Evolutionary conservation across 805 yeast species (phyloP).

Genomic region (Suhomyces prunicola): DNA sequence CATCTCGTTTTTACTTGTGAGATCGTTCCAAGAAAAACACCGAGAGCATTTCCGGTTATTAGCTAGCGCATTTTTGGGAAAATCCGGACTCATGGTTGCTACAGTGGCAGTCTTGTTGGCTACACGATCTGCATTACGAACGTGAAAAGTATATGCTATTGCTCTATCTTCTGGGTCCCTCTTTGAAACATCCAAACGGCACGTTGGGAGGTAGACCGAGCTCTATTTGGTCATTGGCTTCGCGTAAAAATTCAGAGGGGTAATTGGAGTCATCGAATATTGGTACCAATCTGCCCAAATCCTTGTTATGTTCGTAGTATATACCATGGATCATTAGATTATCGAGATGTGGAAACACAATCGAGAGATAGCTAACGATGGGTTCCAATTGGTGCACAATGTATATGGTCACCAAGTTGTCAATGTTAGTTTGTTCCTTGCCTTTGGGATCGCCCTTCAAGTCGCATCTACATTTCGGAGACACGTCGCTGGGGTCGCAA

Average conservation of each 20-base stretch:
- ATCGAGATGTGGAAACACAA: conserved; percentile 23
- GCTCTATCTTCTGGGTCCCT: not conserved
- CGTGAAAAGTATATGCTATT: not conserved
- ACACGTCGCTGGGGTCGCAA: not conserved
- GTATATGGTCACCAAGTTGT: conserved; percentile 32
- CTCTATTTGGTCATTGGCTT: not conserved
- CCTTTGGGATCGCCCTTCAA: conserved; percentile 24
- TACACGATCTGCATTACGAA: conserved; percentile 2
- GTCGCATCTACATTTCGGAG: conserved; percentile 20
- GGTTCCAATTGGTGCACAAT: conserved; percentile 35
- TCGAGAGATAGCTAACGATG: conserved; percentile 22
- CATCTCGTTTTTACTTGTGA: not conserved
- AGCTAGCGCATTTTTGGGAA: not conserved
- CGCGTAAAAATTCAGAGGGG: conserved; percentile 18
- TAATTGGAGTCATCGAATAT: conserved; percentile 27
- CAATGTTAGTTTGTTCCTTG: conserved; percentile 19
- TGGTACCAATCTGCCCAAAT: conserved; percentile 16
- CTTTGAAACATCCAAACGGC: conserved; percentile 8
- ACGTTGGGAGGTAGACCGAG: not conserved
- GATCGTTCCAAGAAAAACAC: conserved; percentile 6
- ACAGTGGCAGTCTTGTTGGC: conserved; percentile 1
- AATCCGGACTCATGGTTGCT: not conserved
- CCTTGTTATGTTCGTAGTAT: conserved; percentile 19
- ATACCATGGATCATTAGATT: conserved; percentile 35
- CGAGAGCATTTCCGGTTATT: not conserved